phyloP scores from a whole-genome alignment of 106 monocot genomes.

The Phalaenopsis equestris region DNA sequence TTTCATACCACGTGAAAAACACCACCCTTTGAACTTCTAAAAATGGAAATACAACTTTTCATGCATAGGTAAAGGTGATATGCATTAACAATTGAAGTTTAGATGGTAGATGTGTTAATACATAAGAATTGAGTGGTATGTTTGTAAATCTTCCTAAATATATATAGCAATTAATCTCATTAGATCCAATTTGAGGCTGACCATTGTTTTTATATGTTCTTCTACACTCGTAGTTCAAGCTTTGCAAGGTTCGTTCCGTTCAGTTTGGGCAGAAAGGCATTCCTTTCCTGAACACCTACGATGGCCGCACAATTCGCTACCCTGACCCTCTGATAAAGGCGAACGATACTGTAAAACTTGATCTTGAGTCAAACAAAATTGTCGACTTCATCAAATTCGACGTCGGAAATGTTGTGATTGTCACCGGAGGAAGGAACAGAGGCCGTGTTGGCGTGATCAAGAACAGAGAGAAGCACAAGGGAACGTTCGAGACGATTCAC shows the following conservation, averaged over 20 bases:
- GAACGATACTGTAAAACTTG: slow-evolving; percentile 81
- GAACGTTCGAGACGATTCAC: slow-evolving; percentile 82
- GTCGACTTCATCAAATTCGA: slow-evolving; percentile 93
- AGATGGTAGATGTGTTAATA: too few species aligned
- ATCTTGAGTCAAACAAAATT: slow-evolving; percentile 72
- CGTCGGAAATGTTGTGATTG: slow-evolving; percentile 88
- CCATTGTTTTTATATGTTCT: too few species aligned
- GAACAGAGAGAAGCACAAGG: slow-evolving; percentile 92
- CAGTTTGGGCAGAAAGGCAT: slow-evolving; percentile 86
- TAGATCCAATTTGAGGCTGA: too few species aligned
- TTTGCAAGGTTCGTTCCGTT: slow-evolving; percentile 76
- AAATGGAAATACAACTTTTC: too few species aligned
- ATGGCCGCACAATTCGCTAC: slow-evolving; percentile 92
- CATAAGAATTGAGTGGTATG: too few species aligned
- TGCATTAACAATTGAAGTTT: too few species aligned
- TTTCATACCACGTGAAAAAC: too few species aligned
- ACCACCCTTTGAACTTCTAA: too few species aligned
- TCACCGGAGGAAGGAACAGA: slow-evolving; percentile 80
- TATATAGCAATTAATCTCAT: too few species aligned
- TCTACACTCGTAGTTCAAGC: slow-evolving; percentile 45
- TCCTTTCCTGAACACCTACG: slow-evolving; percentile 77
- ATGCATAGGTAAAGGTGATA: too few species aligned
- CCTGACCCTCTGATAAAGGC: slow-evolving; percentile 88
- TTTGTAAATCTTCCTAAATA: slow-evolving; percentile 45
- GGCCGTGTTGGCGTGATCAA: slow-evolving; percentile 90